Conservation (phyloP, 2,329 filamentous ascomycete genomes). For the Periconia digitata region DNA sequence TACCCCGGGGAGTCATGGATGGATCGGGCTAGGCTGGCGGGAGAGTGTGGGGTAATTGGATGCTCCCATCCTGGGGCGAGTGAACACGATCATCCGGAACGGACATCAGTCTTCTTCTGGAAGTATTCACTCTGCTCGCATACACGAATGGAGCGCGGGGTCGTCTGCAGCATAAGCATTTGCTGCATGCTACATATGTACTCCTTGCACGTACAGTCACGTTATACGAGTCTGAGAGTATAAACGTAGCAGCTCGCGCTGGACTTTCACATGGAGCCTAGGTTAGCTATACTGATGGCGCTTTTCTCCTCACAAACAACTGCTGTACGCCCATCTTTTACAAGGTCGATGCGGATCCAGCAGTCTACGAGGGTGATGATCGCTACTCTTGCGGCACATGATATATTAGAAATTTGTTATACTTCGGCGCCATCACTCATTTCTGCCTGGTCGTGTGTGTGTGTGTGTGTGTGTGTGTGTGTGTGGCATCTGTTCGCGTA, state of each 20-base stretch:
- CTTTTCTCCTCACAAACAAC: background rate
- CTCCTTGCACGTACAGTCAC: too few relatives aligned
- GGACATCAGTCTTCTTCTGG: background rate
- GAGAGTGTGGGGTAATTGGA: background rate
- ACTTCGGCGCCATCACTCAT: too few relatives aligned
- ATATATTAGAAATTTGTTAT: too few relatives aligned
- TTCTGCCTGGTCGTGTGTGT: too few relatives aligned
- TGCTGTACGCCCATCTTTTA: background rate
- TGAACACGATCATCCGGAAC: background rate
- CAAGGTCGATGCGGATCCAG: too few relatives aligned
- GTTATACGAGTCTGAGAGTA: too few relatives aligned
- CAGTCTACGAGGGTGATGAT: background rate
- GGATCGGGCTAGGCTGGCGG: slow-evolving; percentile 11
- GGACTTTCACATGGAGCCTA: slow-evolving; percentile 1
- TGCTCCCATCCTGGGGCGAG: background rate
- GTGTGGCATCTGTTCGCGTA: too few relatives aligned
- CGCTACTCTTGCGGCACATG: too few relatives aligned
- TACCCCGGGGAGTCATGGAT: slow-evolving; percentile 6
- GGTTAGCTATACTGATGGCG: background rate
- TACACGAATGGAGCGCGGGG: background rate
- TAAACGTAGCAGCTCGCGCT: slow-evolving; percentile 9
- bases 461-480: too few relatives aligned
- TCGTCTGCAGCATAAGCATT: slow-evolving; percentile 5
- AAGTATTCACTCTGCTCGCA: background rate
- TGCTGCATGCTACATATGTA: background rate